These are phyloP conservation scores for Proteromonas lacertae DNA, from an alignment of 352 stramenopile genomes.

Conservation along the genomic window DNA sequence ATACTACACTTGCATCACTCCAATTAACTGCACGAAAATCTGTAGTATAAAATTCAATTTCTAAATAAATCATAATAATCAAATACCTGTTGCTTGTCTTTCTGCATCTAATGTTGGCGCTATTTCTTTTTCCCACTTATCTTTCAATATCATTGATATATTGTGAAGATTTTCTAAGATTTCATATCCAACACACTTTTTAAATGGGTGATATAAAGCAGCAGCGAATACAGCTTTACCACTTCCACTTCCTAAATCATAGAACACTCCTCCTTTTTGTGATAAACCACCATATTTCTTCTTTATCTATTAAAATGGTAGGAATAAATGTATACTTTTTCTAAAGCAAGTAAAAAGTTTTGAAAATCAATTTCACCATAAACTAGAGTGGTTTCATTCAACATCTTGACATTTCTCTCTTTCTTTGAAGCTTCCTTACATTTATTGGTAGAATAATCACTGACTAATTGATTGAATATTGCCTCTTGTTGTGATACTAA, in stretches of 20 bases:
- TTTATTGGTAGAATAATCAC: too few species aligned
- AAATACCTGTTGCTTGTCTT: background rate
- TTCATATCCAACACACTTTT: slow-evolving; percentile 13
- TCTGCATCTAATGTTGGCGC: background rate
- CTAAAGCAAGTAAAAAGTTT: slow-evolving; percentile 5
- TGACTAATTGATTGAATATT: too few species aligned
- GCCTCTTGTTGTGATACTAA: too few species aligned
- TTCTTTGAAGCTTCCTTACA: slow-evolving; percentile 1
- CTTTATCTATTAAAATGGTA: background rate
- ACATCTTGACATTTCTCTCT: background rate
- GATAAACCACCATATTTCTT: background rate
- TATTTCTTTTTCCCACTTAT: too few species aligned
- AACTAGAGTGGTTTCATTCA: slow-evolving; percentile 4
- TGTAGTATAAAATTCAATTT: background rate
- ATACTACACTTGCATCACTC: slow-evolving; percentile 16
- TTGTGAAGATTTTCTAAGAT: slow-evolving; percentile 11
- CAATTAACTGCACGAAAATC: slow-evolving; percentile 9
- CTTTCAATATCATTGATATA: slow-evolving; percentile 2
- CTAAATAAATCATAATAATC: background rate
- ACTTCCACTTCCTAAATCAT: slow-evolving; percentile 17
- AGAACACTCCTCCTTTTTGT: slow-evolving; percentile 10
- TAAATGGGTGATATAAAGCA: slow-evolving; percentile 14
- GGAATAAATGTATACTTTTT: background rate
- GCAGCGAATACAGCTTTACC: slow-evolving; percentile 16
- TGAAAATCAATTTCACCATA: slow-evolving; percentile 15